Percentiles rank a stretch among this genome's conserved stretches.
These are phyloP conservation scores for Lepiota brunneoincarnata DNA, from an alignment of 768 basidiomycete species.

Conservation along the genomic window DNA sequence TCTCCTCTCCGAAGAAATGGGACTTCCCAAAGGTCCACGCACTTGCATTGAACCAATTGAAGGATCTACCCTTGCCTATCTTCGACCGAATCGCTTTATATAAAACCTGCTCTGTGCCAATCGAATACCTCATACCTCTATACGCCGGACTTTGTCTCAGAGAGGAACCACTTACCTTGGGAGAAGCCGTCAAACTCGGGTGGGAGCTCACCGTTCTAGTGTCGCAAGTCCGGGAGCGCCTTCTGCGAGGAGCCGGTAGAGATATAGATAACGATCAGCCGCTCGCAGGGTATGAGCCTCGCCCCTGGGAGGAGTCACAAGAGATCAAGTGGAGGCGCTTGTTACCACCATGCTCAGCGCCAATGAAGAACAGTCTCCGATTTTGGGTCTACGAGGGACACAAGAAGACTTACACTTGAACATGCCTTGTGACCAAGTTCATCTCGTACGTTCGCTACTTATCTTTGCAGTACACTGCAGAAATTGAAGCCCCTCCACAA, in stretches of 20 bases:
- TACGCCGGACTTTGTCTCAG: slow-evolving; percentile 55
- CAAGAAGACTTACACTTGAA: background rate
- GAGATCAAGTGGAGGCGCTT: background rate
- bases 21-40: slow-evolving; percentile 47
- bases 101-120: slow-evolving; percentile 47
- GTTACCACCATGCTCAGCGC: slow-evolving; percentile 1
- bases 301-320: background rate
- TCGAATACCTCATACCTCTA: slow-evolving; percentile 43
- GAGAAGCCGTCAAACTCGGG: slow-evolving; percentile 55
- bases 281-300: background rate
- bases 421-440: background rate
- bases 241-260: background rate
- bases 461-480: no score
- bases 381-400: background rate
- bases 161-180: slow-evolving; percentile 44
- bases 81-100: slow-evolving; percentile 58
- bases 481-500: no score
- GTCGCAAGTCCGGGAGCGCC: slow-evolving; percentile 1
- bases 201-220: slow-evolving; percentile 43
- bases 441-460: background rate
- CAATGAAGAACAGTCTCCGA: background rate
- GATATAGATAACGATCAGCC: background rate
- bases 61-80: slow-evolving; percentile 36
- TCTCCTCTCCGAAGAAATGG: slow-evolving; percentile 35
- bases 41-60: slow-evolving; percentile 54